These are phyloP conservation scores for Ajuga reptans DNA, from an alignment of 305 asterid species.

Conservation along the genomic window DNA sequence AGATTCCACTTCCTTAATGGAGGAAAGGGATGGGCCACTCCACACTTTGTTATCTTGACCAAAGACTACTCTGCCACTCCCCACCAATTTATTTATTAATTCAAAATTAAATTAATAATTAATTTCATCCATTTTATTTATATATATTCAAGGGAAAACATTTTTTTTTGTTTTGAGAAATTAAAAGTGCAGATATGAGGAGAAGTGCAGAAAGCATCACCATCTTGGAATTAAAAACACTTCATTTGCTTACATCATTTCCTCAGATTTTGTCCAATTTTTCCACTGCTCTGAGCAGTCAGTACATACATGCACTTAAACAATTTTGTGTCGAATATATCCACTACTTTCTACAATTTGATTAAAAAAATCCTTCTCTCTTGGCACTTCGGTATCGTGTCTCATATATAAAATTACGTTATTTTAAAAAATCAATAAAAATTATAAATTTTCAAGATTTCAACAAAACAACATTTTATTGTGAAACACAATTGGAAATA, in stretches of 20 bases:
- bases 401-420: too few relatives aligned
- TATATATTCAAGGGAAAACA: too few relatives aligned
- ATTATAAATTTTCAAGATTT: too few relatives aligned
- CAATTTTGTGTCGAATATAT: background rate
- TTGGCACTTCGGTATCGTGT: too few relatives aligned
- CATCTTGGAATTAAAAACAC: conserved; percentile 21
- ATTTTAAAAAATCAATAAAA: too few relatives aligned
- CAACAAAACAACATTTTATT: too few relatives aligned
- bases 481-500: too few relatives aligned
- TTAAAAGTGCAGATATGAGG: conserved; percentile 26
- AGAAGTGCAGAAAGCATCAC: conserved; percentile 39
- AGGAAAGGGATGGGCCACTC: conserved; percentile 83
- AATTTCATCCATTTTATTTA: background rate
- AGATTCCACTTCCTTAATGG: conserved; percentile 73
- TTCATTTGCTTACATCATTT: conserved; percentile 32
- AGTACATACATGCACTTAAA: conserved; percentile 39
- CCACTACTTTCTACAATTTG: background rate
- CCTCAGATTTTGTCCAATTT: conserved; percentile 43
- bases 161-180: too few relatives aligned
- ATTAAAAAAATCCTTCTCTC: background rate
- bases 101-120: too few relatives aligned
- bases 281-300: conserved; percentile 28
- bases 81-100: too few relatives aligned
- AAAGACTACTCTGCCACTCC: conserved; percentile 31
- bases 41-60: conserved; percentile 57